Evolutionary conservation across 345 rosid genomes (phyloP), one percentile per base, ranked within the genome.

Genomic region (Aegle marmelos): DNA sequence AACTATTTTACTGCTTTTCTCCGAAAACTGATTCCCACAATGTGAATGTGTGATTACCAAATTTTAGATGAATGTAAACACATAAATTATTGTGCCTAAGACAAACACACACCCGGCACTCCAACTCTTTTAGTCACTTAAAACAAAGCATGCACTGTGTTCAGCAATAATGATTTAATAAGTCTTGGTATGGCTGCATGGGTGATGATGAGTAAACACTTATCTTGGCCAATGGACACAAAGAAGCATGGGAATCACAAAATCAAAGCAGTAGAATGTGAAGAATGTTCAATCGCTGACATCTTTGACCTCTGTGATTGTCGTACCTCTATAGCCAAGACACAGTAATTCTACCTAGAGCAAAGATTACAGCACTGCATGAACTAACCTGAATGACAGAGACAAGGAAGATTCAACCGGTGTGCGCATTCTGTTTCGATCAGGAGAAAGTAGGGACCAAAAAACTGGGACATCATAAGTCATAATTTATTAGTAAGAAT

Each of bases 401-500:
- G 98, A 93, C 79, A 93, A 78, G 68, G 94, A 85, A 80, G 98
- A 90, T 79, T 95, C 95, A 65, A 89, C 93, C 11, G 91, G 89
- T 6, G 90, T 30, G 33, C 78, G 88, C 64, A 82, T 54, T 83
- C 89, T 83, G 37, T 70, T 92, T 79, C 89, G 87, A 67, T 83
- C 85, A 45, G 95, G 90, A 66, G 98, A 87, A 28, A 95, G 90
- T 31, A 95, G 79, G 9, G 98, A 90, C 98, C 95, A 95, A 76
- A 91, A 87, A 58, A 91, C 98, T 93, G 91, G 66, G 81, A 76
- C 50, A 78, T 16, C 69, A 63, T 6, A 72, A 66, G 30, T 54
- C 13, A 65, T 1, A 66, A 24, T 63, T 65, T 16, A 24, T 85
- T 56, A 81, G 62, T 5, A 9, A 68, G 13, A 25, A 72, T 68